Conservation (phyloP, 139 green algal genomes). For the Edaphochlamys debaryana region DNA sequence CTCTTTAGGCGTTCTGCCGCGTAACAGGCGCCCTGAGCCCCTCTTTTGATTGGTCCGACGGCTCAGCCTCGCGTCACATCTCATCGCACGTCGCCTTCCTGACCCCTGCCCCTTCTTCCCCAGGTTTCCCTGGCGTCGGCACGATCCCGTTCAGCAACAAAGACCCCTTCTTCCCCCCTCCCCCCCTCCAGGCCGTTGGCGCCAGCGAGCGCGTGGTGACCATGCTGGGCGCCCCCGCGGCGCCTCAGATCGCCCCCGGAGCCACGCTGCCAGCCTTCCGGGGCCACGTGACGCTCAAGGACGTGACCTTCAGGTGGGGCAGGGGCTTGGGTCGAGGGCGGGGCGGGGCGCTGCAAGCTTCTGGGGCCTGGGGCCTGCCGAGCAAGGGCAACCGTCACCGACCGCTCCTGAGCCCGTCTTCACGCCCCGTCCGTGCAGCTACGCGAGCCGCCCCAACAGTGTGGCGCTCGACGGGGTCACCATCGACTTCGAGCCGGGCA, state of each 20-base stretch:
- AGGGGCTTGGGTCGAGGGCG: not conserved
- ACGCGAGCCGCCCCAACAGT: conserved; percentile 58
- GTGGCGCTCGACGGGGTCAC: conserved; percentile 65
- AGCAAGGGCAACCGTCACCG: no score
- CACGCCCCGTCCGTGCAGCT: conserved; percentile 27
- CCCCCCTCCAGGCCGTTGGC: conserved; percentile 74
- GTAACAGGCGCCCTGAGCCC: no score
- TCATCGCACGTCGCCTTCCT: no score
- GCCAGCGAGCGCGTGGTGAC: conserved; percentile 79
- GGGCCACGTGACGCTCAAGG: conserved; percentile 66
- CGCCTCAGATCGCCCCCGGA: conserved; percentile 65
- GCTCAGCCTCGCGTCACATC: no score
- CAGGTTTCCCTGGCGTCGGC: no score
- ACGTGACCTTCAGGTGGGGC: conserved; percentile 63
- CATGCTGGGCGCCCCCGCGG: conserved; percentile 64
- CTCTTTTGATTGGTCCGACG: no score
- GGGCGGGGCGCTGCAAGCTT: not conserved
- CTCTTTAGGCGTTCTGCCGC: no score
- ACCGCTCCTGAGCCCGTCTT: no score
- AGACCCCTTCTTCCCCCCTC: no score
- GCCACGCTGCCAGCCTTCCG: conserved; percentile 43
- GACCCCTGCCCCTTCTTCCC: no score
- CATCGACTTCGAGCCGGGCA: conserved; percentile 69
- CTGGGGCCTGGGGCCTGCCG: no score
- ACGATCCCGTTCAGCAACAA: no score